phyloP scores from a whole-genome alignment of 192 early-diverging fungal genomes.

The Lobosporangium transversale region DNA sequence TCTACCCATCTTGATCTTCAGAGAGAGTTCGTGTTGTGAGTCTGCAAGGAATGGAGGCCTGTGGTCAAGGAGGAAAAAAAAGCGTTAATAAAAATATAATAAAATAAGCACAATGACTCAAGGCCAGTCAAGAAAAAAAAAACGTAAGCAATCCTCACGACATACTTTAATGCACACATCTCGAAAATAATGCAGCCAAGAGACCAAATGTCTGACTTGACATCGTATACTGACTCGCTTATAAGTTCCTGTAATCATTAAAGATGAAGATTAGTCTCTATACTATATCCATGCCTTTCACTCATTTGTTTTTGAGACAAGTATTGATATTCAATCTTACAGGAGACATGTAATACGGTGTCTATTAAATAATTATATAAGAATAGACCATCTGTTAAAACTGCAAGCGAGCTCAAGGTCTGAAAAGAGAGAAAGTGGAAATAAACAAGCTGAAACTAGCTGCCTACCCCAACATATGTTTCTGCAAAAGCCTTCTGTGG shows the following conservation, averaged over 20 bases:
- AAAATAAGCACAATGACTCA: too few species aligned
- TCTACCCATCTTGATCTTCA: conserved; percentile 68
- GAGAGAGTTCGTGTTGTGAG: conserved; percentile 63
- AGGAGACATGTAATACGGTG: conserved; percentile 85
- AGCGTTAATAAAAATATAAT: not conserved
- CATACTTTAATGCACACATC: conserved; percentile 77
- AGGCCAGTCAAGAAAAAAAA: too few species aligned
- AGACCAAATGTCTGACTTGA: conserved; percentile 81
- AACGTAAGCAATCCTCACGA: not conserved
- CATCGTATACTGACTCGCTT: conserved; percentile 71
- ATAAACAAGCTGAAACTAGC: too few species aligned
- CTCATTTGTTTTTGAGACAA: too few species aligned
- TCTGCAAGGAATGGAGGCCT: conserved; percentile 80
- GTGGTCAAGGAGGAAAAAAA: not conserved
- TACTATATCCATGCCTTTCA: too few species aligned
- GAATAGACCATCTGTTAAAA: not conserved
- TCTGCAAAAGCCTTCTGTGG: conserved; percentile 72
- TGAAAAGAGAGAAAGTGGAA: too few species aligned
- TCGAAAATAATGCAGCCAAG: conserved; percentile 80
- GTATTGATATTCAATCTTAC: conserved; percentile 44
- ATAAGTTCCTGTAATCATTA: conserved; percentile 73
- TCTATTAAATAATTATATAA: conserved; percentile 31
- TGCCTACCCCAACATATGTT: conserved; percentile 78
- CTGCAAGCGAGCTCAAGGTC: too few species aligned
- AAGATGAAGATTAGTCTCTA: too few species aligned